Evolutionary conservation across 371 early-diverging fungal genomes (phyloP).

Genomic region (Syncephalastrum contaminatum): DNA sequence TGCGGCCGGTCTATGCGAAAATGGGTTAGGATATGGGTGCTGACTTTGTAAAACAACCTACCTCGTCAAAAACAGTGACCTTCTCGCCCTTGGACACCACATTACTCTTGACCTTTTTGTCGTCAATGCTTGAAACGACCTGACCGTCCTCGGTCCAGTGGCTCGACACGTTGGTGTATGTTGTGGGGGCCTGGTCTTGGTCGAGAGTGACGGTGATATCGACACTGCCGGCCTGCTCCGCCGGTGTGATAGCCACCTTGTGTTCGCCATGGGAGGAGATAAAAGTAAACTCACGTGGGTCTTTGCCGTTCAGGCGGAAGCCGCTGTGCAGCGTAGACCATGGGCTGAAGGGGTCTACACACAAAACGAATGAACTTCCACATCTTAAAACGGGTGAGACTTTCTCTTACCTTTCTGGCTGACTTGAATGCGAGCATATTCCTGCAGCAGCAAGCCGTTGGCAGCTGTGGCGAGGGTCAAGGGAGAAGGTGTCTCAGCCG

Average conservation of each 20-base stretch:
- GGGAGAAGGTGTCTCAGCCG: slow-evolving; percentile 47
- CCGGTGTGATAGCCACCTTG: slow-evolving; percentile 24
- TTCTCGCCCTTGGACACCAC: slow-evolving; percentile 61
- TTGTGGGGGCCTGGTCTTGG: slow-evolving; percentile 21
- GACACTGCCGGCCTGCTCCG: slow-evolving; percentile 15
- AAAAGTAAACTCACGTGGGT: slow-evolving; percentile 39
- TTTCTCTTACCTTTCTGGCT: slow-evolving; percentile 22
- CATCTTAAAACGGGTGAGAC: neutral
- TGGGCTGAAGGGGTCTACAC: slow-evolving; percentile 56
- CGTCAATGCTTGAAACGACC: slow-evolving; percentile 60
- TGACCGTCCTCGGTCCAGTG: slow-evolving; percentile 42
- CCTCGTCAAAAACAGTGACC: slow-evolving; percentile 69
- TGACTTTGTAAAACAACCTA: slow-evolving; percentile 9
- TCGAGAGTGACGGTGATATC: slow-evolving; percentile 32
- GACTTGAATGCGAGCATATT: slow-evolving; percentile 35
- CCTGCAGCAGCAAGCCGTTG: slow-evolving; percentile 58
- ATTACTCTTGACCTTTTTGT: slow-evolving; percentile 53
- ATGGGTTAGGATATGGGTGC: neutral
- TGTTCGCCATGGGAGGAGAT: slow-evolving; percentile 25
- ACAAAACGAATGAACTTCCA: neutral
- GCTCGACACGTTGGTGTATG: slow-evolving; percentile 26
- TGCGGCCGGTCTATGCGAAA: slow-evolving; percentile 45
- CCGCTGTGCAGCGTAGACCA: slow-evolving; percentile 52
- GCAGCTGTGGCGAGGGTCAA: slow-evolving; percentile 74
- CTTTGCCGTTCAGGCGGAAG: slow-evolving; percentile 58